Evolutionary conservation across 1,139 yeast species (phyloP), one percentile per base, ranked within the genome.

Genomic region (Pichia sp.): DNA sequence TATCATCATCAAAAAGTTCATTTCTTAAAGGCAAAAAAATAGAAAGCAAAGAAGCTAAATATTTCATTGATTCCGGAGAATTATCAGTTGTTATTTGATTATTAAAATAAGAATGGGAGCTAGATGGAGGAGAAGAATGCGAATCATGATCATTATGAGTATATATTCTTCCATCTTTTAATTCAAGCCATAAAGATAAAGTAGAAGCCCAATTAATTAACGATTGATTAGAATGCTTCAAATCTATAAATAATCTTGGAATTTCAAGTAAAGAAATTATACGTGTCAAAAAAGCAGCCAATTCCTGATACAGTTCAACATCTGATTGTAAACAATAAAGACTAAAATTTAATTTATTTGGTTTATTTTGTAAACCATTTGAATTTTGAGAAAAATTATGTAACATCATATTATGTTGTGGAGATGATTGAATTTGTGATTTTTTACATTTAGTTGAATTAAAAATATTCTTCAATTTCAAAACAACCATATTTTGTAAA

Each of bases 121-220:
- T 16, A 23, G 43, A 26, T 8, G 39, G 4, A 12, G 30, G 23
- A 24, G 30, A 39, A 6, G 32, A 8, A 23, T 37, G 41, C 7
- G 42, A 25, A 9, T 29, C 26, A 4, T 37, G 24, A 10, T 39
- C 37, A n/a, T 23, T 22, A 4, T 43, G 48, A 8, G 29, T 39
- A 11, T 52, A 47, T 20, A 48, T 27, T 12, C 62, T 60, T 1
- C 76, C 78, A 52, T 76, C 81, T 53, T 76, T 76, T 52, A 71
- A 70, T 55, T 76, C 80, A 28, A 76, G 58, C 82, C 82, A 76
- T 41, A 75, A 69, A 22, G 76, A 60, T 4, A 75, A 66, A 47
- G 74, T 78, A 30, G 72, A 62, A 0, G 75, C 74, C 82, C 82
- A 76, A 49, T 70, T 70, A n/a, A 71, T 52, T 31, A 72, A 52